These are phyloP conservation scores for Phytophthora multivora DNA, from an alignment of 352 stramenopile genomes.

Conservation along the genomic window DNA sequence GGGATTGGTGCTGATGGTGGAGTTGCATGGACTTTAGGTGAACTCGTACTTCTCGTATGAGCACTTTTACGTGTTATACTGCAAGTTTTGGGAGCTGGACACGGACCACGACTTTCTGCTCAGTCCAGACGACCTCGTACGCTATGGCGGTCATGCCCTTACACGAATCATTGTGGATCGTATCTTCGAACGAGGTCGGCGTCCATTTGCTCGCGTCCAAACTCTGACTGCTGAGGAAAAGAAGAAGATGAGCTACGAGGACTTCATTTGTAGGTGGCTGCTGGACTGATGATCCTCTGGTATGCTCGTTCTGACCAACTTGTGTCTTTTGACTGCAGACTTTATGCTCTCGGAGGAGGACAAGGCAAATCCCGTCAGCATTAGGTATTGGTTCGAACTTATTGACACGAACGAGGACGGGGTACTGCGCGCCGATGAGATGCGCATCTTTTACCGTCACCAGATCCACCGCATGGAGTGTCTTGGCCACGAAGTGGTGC, in stretches of 20 bases:
- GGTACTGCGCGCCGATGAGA: constrained; percentile 96
- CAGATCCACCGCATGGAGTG: constrained; percentile 98
- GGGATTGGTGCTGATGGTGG: background rate
- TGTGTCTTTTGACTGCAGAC: constrained; percentile 47
- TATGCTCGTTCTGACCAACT: background rate
- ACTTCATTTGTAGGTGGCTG: constrained; percentile 83
- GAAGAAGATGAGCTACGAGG: constrained; percentile 91
- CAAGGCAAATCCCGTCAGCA: constrained; percentile 95
- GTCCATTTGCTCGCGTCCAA: constrained; percentile 84
- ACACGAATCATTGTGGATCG: constrained; percentile 89
- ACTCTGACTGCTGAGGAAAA: constrained; percentile 79
- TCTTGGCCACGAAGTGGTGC: constrained; percentile 97
- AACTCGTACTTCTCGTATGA: constrained; percentile 98
- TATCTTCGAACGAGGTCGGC: constrained; percentile 84
- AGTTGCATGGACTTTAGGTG: constrained; percentile 46
- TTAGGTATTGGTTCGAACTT: constrained; percentile 99
- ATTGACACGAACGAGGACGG: constrained; percentile 98
- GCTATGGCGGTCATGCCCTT: constrained; percentile 83
- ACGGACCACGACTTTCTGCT: constrained; percentile 90
- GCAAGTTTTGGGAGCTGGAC: constrained; percentile 99
- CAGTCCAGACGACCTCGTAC: constrained; percentile 81
- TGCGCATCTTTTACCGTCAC: constrained; percentile 93
- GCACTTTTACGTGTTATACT: constrained; percentile 99
- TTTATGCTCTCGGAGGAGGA: constrained; percentile 99
- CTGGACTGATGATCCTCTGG: background rate